A percentile compares a stretch with the other conserved stretches of the same genome.
Evolutionary conservation across 2,329 filamentous ascomycete species (phyloP).

Genomic region (Chaetomiaceae sp.): DNA sequence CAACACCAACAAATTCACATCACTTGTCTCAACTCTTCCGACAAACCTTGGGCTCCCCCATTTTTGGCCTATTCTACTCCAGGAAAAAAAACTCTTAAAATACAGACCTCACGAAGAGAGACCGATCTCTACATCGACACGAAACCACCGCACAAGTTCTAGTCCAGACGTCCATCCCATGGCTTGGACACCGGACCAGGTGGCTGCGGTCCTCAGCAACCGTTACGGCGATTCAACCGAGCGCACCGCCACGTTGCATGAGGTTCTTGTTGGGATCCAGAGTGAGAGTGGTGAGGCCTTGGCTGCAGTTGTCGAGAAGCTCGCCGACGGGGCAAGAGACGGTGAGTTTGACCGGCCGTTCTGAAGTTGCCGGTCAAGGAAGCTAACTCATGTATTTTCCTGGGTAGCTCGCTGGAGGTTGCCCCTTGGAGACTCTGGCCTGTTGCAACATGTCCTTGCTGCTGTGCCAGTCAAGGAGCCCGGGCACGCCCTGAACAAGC

Average conservation of each 20-base stretch:
- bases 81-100: no score
- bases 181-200: neutral
- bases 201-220: constrained; percentile 33
- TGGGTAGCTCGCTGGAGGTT: constrained; percentile 50
- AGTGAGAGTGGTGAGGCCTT: constrained; percentile 42
- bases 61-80: no score
- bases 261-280: constrained; percentile 37
- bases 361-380: neutral
- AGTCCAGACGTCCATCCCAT: neutral
- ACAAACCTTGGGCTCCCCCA: no score
- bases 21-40: no score
- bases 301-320: constrained; percentile 37
- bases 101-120: no score
- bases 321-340: constrained; percentile 24
- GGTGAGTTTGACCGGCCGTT: constrained; percentile 11
- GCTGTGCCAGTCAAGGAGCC: constrained; percentile 39
- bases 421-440: constrained; percentile 53
- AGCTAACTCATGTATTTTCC: neutral
- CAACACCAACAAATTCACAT: no score
- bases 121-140: no score
- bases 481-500: constrained; percentile 44
- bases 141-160: no score
- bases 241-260: constrained; percentile 28
- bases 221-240: constrained; percentile 22
- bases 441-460: constrained; percentile 53